phyloP scores from a whole-genome alignment of 768 basidiomycete species.

The Suillus brevipes region DNA sequence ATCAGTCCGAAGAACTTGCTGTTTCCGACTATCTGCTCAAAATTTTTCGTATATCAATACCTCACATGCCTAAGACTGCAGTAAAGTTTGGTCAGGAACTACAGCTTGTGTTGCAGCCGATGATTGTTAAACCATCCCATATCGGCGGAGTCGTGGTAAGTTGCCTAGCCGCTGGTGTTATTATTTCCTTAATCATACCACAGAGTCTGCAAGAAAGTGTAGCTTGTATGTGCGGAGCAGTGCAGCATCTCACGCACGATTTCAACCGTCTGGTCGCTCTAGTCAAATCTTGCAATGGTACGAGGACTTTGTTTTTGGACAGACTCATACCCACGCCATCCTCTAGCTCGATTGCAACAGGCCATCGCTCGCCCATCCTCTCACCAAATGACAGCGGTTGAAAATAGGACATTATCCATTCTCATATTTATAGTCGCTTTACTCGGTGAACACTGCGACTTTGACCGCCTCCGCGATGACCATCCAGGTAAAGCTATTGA shows the following conservation, averaged over 20 bases:
- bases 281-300: slow-evolving; percentile 84
- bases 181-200: slow-evolving; percentile 1
- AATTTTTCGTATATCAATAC: slow-evolving; percentile 83
- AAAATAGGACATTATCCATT: slow-evolving; percentile 58
- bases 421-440: slow-evolving; percentile 84
- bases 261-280: slow-evolving; percentile 75
- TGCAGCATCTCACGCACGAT: slow-evolving; percentile 85
- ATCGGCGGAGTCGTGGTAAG: slow-evolving; percentile 66
- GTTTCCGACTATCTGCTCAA: slow-evolving; percentile 86
- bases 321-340: slow-evolving; percentile 14
- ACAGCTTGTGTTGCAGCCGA: slow-evolving; percentile 77
- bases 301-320: slow-evolving; percentile 18
- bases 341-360: slow-evolving; percentile 62
- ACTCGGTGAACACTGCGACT: slow-evolving; percentile 86
- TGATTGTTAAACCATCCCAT: slow-evolving; percentile 85
- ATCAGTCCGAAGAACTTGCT: slow-evolving; percentile 76
- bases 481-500: slow-evolving; percentile 49
- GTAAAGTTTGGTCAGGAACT: slow-evolving; percentile 86
- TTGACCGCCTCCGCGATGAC: slow-evolving; percentile 72
- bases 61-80: slow-evolving; percentile 87
- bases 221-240: slow-evolving; percentile 86
- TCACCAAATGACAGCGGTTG: slow-evolving; percentile 45
- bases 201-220: slow-evolving; percentile 90
- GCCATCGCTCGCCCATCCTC: slow-evolving; percentile 45
- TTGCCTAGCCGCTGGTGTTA: slow-evolving; percentile 1